Conservation (phyloP, 768 basidiomycete genomes). For the Suillus lakei region DNA sequence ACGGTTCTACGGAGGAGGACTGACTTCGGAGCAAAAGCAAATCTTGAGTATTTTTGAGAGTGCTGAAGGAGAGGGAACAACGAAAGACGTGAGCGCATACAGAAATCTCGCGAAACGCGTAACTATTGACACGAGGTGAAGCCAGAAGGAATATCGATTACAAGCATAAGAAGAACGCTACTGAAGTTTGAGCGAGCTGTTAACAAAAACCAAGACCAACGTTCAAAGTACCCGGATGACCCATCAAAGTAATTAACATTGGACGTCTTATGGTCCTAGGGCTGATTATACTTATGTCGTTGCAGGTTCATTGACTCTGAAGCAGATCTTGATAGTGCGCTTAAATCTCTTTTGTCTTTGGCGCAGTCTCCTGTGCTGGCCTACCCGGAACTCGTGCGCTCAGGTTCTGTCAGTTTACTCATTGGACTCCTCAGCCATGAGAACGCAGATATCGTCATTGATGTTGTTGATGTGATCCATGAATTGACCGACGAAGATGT, state of each 20-base stretch:
- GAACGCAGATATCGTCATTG: conserved; percentile 96
- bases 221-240: conserved; percentile 93
- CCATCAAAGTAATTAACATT: conserved; percentile 73
- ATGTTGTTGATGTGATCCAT: conserved; percentile 89
- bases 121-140: conserved; percentile 31
- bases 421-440: conserved; percentile 92
- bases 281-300: conserved; percentile 10
- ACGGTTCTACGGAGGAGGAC: conserved; percentile 91
- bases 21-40: conserved; percentile 92
- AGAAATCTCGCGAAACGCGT: background rate
- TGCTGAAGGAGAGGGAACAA: conserved; percentile 62
- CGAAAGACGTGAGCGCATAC: conserved; percentile 64
- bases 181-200: conserved; percentile 86
- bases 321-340: conserved; percentile 86
- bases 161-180: conserved; percentile 73
- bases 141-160: conserved; percentile 71
- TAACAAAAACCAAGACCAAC: conserved; percentile 94
- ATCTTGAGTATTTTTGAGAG: conserved; percentile 94
- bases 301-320: conserved; percentile 98
- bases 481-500: conserved; percentile 98
- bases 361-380: conserved; percentile 83
- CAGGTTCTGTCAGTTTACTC: conserved; percentile 70
- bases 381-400: conserved; percentile 88
- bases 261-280: background rate
- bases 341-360: conserved; percentile 87